Conservation (phyloP, 129 eudicot genomes). For the Escallonia herrerae region DNA sequence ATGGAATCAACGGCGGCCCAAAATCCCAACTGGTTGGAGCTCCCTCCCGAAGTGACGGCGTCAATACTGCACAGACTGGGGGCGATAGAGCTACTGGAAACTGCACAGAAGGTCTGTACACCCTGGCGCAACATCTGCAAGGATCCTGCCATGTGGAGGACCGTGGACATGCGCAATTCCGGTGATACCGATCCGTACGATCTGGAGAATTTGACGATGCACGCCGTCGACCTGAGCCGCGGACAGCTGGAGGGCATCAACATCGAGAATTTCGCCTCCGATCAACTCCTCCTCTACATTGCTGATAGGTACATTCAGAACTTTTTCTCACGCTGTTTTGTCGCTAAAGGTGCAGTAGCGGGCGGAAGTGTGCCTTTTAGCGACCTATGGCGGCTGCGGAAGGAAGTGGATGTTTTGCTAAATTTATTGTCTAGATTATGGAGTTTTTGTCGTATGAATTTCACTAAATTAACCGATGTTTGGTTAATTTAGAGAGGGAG, state of each 20-base stretch:
- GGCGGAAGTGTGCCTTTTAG: too few relatives aligned
- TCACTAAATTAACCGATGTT: too few relatives aligned
- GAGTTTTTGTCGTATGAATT: too few relatives aligned
- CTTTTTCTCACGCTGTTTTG: too few relatives aligned
- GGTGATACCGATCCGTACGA: slow-evolving; percentile 15
- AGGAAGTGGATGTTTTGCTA: too few relatives aligned
- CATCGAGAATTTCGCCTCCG: slow-evolving; percentile 33
- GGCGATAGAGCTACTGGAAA: slow-evolving; percentile 33
- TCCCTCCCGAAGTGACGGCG: slow-evolving; percentile 41
- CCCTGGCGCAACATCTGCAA: slow-evolving; percentile 49
- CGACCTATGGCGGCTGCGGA: too few relatives aligned
- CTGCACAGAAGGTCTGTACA: slow-evolving; percentile 52
- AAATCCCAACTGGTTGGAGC: slow-evolving; percentile 50
- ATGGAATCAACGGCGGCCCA: not conserved
- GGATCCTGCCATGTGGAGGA: slow-evolving; percentile 39
- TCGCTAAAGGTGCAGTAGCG: too few relatives aligned
- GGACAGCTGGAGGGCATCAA: slow-evolving; percentile 49
- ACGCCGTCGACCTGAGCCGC: slow-evolving; percentile 28
- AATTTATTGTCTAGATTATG: too few relatives aligned
- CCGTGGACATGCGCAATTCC: slow-evolving; percentile 23
- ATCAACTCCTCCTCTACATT: slow-evolving; percentile 42
- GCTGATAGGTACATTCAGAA: slow-evolving; percentile 24
- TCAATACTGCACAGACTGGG: slow-evolving; percentile 37
- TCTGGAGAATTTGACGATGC: slow-evolving; percentile 32
- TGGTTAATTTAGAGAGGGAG: too few relatives aligned